These are phyloP conservation scores for Zygosaccharomyces kombuchaensis DNA, from an alignment of 805 yeast species.

Conservation along the genomic window DNA sequence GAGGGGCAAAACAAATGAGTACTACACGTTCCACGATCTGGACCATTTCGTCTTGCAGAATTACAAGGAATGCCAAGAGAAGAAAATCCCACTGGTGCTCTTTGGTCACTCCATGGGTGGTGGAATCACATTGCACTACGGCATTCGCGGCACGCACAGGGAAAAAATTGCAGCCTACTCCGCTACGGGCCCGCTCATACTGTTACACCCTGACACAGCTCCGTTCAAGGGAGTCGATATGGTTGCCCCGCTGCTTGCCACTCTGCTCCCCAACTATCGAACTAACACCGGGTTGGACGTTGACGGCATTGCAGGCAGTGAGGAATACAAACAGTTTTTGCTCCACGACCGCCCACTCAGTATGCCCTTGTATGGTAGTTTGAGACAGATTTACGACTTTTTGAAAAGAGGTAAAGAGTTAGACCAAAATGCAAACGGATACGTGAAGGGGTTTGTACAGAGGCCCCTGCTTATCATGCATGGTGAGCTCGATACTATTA, in stretches of 20 bases:
- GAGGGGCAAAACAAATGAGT: conserved; percentile 55
- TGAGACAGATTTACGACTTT: conserved; percentile 56
- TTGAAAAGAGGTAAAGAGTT: conserved; percentile 55
- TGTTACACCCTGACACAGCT: conserved; percentile 51
- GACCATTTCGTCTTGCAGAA: conserved; percentile 43
- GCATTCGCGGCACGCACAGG: conserved; percentile 48
- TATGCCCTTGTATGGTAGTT: conserved; percentile 49
- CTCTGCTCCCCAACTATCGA: conserved; percentile 44
- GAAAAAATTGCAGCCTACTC: conserved; percentile 45
- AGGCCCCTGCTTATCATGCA: conserved; percentile 55
- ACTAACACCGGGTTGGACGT: conserved; percentile 52
- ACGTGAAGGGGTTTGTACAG: conserved; percentile 27
- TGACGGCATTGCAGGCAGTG: conserved; percentile 52
- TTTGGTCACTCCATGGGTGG: conserved; percentile 85
- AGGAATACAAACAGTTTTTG: conserved; percentile 44
- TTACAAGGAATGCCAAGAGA: conserved; percentile 20
- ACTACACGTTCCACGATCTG: conserved; percentile 53
- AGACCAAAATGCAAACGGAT: conserved; percentile 36
- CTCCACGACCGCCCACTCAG: conserved; percentile 38
- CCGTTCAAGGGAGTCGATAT: conserved; percentile 46
- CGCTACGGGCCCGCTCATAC: conserved; percentile 57
- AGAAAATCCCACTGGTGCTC: conserved; percentile 39
- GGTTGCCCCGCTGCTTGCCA: conserved; percentile 41
- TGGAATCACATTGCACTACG: conserved; percentile 61
- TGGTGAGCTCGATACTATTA: conserved; percentile 60